These are phyloP conservation scores for Lactifluus subvellereus DNA, from an alignment of 768 basidiomycete genomes.

Conservation along the genomic window DNA sequence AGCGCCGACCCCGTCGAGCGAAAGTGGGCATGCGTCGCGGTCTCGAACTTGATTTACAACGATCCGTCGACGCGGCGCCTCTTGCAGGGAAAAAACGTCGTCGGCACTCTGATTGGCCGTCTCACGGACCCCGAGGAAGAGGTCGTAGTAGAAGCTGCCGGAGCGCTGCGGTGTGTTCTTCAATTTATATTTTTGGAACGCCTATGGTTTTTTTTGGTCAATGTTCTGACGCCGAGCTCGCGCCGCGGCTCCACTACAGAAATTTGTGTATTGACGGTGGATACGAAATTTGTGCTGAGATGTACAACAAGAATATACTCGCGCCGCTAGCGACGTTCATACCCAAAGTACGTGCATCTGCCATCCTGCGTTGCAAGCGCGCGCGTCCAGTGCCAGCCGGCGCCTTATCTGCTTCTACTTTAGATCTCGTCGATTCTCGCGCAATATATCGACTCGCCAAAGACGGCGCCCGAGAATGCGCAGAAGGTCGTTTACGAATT, in stretches of 20 bases:
- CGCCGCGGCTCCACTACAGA: slow-evolving; percentile 36
- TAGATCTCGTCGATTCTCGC: slow-evolving; percentile 73
- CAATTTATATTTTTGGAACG: slow-evolving; percentile 8
- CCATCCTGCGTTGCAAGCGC: too few relatives aligned
- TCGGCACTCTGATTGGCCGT: slow-evolving; percentile 80
- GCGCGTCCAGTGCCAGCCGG: not conserved
- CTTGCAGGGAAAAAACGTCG: slow-evolving; percentile 86
- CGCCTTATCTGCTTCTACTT: not conserved
- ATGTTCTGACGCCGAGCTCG: not conserved
- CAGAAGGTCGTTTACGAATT: slow-evolving; percentile 79
- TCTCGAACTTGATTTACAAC: slow-evolving; percentile 93
- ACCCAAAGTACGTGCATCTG: slow-evolving; percentile 52
- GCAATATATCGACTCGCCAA: slow-evolving; percentile 56
- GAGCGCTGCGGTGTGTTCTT: slow-evolving; percentile 68
- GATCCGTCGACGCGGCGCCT: slow-evolving; percentile 88
- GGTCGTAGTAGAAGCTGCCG: slow-evolving; percentile 83
- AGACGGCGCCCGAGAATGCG: slow-evolving; percentile 59
- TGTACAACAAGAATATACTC: slow-evolving; percentile 94
- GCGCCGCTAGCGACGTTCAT: slow-evolving; percentile 69
- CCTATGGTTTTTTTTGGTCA: not conserved
- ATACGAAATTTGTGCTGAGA: slow-evolving; percentile 91
- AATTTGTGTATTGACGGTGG: slow-evolving; percentile 95
- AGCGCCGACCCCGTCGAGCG: slow-evolving; percentile 73
- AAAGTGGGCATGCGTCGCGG: slow-evolving; percentile 94
- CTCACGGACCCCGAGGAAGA: slow-evolving; percentile 87